Base-by-base conservation (phyloP, 306 rosid species). In the Abrus precatorius region DNA sequence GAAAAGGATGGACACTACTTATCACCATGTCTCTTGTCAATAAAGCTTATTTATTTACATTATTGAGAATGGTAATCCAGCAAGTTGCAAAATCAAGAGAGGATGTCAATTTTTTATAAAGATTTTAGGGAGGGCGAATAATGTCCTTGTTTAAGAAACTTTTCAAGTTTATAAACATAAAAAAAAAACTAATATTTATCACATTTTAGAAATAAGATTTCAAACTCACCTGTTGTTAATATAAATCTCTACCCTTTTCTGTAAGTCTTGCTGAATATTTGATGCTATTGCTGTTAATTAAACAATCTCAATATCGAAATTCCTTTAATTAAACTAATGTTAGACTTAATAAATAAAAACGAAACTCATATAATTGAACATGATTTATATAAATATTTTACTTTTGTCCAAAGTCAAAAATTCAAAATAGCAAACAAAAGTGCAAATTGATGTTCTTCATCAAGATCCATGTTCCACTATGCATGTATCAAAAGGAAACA, bases 41-140 rank as follows among this genome's bases (percentile, higher is more conserved):
- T 5, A 49, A 33, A 34, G 1, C 27, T 2, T 28, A 9, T 20
- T 12, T 10, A 9, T 10, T 40, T 68, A 10, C 7, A 76, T 34
- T 63, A 76, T 76, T 63, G 63, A 50, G 50, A 73, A 76, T 76
- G 80, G 64, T 20, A 40, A 76, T 34, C 61, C 7, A 45, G 12
- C 72, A 75, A 75, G 12, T 62, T 67, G 54, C 52, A 65, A 2
- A 40, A 30, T 64, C 49, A 64, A 64, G 32, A 66, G 9, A 66
- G 47, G 65, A 72, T 28, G 28, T 12, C 38, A 72, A 73, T 20
- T 20, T 60, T 73, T 55, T 6, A 60, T 73, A 40, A 20, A 20
- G 20, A 20, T 20, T 20, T 20, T 20, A 20, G 20, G 20, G 20
- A 20, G 20, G 20, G 20, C 20, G 20, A 20, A 20, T 20, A 20